A percentile compares a stretch with the other conserved stretches of the same genome.
These are phyloP conservation scores for Geotrichum histeridarum DNA, from an alignment of 1,139 yeast species.

Conservation along the genomic window DNA sequence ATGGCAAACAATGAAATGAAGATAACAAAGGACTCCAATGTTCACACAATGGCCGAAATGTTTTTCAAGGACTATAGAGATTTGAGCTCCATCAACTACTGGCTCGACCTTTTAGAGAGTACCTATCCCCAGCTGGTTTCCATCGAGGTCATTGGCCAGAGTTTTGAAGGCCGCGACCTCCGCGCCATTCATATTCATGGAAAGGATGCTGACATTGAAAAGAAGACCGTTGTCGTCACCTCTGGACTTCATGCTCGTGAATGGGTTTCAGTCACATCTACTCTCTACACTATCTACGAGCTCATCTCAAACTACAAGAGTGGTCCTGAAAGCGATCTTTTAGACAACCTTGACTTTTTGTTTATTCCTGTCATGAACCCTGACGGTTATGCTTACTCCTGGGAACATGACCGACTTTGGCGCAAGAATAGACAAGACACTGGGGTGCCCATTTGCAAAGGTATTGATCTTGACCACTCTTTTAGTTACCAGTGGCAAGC, in stretches of 20 bases:
- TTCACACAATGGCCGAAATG: conserved; percentile 24
- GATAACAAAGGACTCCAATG: conserved; percentile 10
- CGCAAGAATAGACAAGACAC: conserved; percentile 82
- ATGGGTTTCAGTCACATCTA: conserved; percentile 76
- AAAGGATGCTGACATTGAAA: conserved; percentile 42
- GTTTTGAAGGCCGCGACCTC: conserved; percentile 67
- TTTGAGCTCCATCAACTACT: conserved; percentile 60
- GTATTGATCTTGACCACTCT: conserved; percentile 83
- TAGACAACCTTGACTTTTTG: conserved; percentile 58
- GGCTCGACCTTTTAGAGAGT: conserved; percentile 57
- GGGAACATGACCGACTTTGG: conserved; percentile 81
- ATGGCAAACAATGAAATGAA: conserved; percentile 6
- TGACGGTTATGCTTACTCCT: conserved; percentile 81
- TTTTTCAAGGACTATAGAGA: conserved; percentile 72
- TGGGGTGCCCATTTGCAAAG: conserved; percentile 59
- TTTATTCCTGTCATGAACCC: conserved; percentile 84
- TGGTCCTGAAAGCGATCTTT: conserved; percentile 19
- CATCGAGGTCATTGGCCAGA: conserved; percentile 65
- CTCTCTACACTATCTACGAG: conserved; percentile 55
- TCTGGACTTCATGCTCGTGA: conserved; percentile 90
- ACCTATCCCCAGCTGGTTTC: conserved; percentile 54
- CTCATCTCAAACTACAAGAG: conserved; percentile 46
- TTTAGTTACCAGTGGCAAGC: conserved; percentile 64
- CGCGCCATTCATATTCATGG: conserved; percentile 57
- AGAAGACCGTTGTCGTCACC: conserved; percentile 68